Percentiles rank a stretch among this genome's conserved stretches.
Conservation (phyloP, 129 eudicot species). For the Centaurea solstitialis region DNA sequence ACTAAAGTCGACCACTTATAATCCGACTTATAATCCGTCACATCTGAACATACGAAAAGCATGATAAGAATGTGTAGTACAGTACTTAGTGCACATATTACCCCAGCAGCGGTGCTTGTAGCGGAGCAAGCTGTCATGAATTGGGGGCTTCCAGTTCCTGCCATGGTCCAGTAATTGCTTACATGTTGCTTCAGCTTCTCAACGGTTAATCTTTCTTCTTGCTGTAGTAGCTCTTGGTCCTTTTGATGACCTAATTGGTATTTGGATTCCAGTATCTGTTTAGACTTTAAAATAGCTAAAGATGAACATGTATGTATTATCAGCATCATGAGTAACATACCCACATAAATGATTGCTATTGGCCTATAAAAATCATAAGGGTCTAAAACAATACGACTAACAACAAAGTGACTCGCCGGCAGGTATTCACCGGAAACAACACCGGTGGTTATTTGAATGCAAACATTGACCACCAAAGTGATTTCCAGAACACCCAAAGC, state of each 20-base stretch:
- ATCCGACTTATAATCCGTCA: not conserved
- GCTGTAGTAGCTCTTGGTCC: not conserved
- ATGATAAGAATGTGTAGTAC: not conserved
- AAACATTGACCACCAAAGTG: constrained; percentile 34
- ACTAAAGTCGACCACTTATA: constrained; percentile 12
- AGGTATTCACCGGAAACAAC: not conserved
- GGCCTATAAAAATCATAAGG: too few relatives aligned
- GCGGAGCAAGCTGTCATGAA: constrained; percentile 25
- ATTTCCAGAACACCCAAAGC: constrained; percentile 34
- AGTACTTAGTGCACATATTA: not conserved
- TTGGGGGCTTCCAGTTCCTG: constrained; percentile 31
- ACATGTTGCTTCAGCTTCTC: constrained; percentile 12
- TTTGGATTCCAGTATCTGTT: constrained; percentile 7
- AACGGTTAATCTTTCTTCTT: not conserved
- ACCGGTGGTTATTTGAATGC: constrained; percentile 12
- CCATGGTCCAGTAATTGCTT: constrained; percentile 33
- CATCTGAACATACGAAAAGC: too few relatives aligned
- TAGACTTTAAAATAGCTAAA: constrained; percentile 10
- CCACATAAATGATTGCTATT: not conserved
- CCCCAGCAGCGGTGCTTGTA: constrained; percentile 15
- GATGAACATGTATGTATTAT: constrained; percentile 11
- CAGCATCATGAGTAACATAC: constrained; percentile 20
- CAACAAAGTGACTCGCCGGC: constrained; percentile 7
- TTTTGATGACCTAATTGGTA: not conserved
- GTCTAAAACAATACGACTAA: not conserved